Evolutionary conservation across 768 basidiomycete species (phyloP), one percentile per base, ranked within the genome.

Genomic region (Panus rudis): DNA sequence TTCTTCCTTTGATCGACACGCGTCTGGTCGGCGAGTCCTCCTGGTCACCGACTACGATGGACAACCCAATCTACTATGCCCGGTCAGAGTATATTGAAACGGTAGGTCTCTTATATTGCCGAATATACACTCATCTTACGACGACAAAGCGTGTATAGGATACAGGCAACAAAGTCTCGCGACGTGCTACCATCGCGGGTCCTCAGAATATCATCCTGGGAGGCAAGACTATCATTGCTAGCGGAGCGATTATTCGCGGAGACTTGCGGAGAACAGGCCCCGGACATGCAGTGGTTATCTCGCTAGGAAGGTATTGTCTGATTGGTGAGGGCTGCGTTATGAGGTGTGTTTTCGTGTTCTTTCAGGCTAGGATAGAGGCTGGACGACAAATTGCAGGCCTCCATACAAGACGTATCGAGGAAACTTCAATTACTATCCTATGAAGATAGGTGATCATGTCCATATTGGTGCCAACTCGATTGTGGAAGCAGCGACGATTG

Each of bases 131-230:
- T 13, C 3, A 34, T 31, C 8, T 22, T 14, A 21, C 42, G 19
- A 47, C 26, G 24, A 14, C 23, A n/a, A 2, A 11, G 19, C n/a
- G 35, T 13, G 28, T 39, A 23, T 61, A 92, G 90, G 92, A 93
- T 60, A 93, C 91, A 49, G 91, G 90, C 34, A 94, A 98, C 71
- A 94, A 94, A 63, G 93, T 97, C 33, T 93, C 90, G 30, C 78
- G 91, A 45, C 79, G 87, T 48, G 91, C 92, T 14, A 84, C 82
- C 21, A 96, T 97, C 56, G 80, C 84, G 43, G 94, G 94, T 1
- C 87, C 92, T 10, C 86, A 92, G 63, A 97, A 96, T 61, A 99
- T 98, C 61, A 91, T 97, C 49, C 80, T 99, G 12, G 92, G 91
- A 30, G 96, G 94, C 35, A 96, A 97, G 68, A 92, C 92, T 2